Evolutionary conservation across 2,329 filamentous ascomycete species (phyloP).

Genomic region (Onygenales sp.): DNA sequence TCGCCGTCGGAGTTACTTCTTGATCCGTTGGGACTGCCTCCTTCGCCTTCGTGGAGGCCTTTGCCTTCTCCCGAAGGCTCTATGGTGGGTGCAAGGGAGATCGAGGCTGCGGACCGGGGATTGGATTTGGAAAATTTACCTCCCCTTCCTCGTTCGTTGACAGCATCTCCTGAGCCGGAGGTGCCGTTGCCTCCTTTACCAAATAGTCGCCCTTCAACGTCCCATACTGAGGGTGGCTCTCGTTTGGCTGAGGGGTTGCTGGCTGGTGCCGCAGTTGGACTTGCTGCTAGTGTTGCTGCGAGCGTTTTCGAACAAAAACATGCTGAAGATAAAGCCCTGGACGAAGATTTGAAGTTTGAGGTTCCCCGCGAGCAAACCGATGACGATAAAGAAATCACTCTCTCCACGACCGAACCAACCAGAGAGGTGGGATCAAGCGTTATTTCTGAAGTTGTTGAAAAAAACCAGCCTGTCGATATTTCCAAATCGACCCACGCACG

Average conservation of each 20-base stretch:
- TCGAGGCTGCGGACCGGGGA: conserved; percentile 12
- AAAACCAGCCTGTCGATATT: neutral
- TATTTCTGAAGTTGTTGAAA: neutral
- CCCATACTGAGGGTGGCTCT: conserved; percentile 6
- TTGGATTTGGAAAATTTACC: conserved; percentile 7
- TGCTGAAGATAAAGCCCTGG: neutral
- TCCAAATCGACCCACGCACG: neutral
- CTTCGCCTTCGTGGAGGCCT: conserved; percentile 14
- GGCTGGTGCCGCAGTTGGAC: neutral
- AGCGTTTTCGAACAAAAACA: neutral
- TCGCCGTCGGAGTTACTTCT: conserved; percentile 37
- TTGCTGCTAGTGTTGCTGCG: neutral
- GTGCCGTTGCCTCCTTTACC: conserved; percentile 1
- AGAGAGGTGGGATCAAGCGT: neutral
- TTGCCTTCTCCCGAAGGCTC: conserved; percentile 26
- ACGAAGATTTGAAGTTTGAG: neutral
- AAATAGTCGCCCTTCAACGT: conserved; percentile 4
- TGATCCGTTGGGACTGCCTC: conserved; percentile 24
- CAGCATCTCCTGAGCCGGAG: conserved; percentile 1
- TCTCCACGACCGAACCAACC: neutral
- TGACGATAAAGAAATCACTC: neutral
- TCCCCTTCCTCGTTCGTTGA: conserved; percentile 3
- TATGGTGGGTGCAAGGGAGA: conserved; percentile 16
- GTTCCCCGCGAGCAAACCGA: neutral
- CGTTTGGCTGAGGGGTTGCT: neutral